A percentile compares a stretch with the other conserved stretches of the same genome.
These are phyloP conservation scores for Calonectria naviculata DNA, from an alignment of 2,329 filamentous ascomycete genomes.

Conservation along the genomic window DNA sequence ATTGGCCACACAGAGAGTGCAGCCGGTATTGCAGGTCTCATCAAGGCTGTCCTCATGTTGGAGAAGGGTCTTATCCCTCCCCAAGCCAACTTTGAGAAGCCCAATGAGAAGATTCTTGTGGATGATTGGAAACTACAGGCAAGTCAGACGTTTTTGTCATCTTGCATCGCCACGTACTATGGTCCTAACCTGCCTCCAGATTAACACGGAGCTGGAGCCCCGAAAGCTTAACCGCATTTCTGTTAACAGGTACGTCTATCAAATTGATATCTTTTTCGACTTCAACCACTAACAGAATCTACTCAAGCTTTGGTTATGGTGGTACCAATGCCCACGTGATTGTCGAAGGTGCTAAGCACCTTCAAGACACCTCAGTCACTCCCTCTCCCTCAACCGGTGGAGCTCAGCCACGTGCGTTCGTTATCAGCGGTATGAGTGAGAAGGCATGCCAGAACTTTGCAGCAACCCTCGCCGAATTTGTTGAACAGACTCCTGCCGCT, in stretches of 20 bases:
- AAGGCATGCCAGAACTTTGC: constrained; percentile 30
- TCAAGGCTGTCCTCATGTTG: constrained; percentile 44
- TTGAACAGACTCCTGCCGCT: neutral
- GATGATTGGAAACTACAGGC: constrained; percentile 38
- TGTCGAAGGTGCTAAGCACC: constrained; percentile 30
- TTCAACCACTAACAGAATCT: neutral
- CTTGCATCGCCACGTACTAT: neutral
- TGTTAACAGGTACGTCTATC: constrained; percentile 19
- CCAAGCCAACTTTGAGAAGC: constrained; percentile 42
- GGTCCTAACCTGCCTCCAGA: constrained; percentile 3
- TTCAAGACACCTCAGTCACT: constrained; percentile 30
- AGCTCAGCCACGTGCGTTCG: constrained; percentile 24
- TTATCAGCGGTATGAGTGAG: constrained; percentile 33
- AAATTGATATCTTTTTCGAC: neutral
- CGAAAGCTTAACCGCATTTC: constrained; percentile 21
- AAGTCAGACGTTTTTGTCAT: neutral
- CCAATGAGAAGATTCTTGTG: constrained; percentile 43
- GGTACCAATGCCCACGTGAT: constrained; percentile 44
- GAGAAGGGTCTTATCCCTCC: constrained; percentile 46
- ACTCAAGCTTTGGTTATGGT: constrained; percentile 41
- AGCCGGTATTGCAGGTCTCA: constrained; percentile 43
- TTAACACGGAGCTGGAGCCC: constrained; percentile 2
- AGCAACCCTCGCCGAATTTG: constrained; percentile 26
- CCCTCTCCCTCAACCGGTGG: neutral
- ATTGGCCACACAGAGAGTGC: constrained; percentile 38